Base-by-base conservation (phyloP, 2,329 filamentous ascomycete genomes). In the Pseudogymnoascus sp. region DNA sequence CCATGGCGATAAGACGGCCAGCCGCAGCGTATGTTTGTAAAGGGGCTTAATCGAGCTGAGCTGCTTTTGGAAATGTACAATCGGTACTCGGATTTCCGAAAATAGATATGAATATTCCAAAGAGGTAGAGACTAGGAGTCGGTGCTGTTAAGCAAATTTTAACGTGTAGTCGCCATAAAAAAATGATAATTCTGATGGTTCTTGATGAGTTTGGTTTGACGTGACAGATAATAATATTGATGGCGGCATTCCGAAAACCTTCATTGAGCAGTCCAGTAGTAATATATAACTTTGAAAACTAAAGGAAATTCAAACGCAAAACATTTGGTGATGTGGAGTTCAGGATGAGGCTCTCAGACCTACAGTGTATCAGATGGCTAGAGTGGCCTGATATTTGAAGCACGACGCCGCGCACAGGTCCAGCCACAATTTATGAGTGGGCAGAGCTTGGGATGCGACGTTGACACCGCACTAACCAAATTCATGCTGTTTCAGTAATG, bases 381-480 rank as follows among this genome's bases (percentile, higher is more conserved):
- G 13, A 12, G n/a, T 55, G 48, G 48, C 48, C 48, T 55, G 48
- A 55, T 55, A 33, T 55, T 55, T 55, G 48, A 55, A 55, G 48
- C 48, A 55, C 29, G 29, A 55, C 48, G 48, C n/a, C 48, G 29
- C 29, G 48, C 15, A 55, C 15, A 33, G 48, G 48, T 55, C 48
- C 9, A 55, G 48, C 29, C 48, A 55, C 48, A 33, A 33, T 33
- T 55, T 35, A 33, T 55, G 48, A 55, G 48, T 55, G 48, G 48
- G 17, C 48, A 55, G 35, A 10, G 10, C n/a, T n/a, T 21, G 3
- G 29, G 35, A 55, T 55, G 48, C 48, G 48, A 55, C 48, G n/a
- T 55, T 55, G 29, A 55, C 48, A 33, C 9, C 9, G 10, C 29
- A 55, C 48, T 55, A 55, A 55, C 29, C 29, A 55, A 35, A 55